phyloP scores from a whole-genome alignment of 2,329 filamentous ascomycete species.

The Lasiodiplodia sp. region DNA sequence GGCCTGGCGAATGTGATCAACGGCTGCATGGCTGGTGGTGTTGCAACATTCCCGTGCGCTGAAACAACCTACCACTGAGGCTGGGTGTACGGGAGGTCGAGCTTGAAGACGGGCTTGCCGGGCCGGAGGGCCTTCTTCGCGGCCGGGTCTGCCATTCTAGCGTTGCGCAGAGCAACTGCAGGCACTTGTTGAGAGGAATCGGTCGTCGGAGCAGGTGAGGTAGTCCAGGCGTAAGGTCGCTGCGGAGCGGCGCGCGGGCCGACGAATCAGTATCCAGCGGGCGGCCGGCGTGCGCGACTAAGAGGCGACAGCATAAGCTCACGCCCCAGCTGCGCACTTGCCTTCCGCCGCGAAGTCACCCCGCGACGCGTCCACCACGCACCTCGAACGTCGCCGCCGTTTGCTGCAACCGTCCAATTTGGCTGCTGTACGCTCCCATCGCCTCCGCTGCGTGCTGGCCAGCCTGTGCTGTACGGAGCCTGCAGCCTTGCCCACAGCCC shows the following conservation, averaged over 20 bases:
- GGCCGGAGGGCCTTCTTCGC: constrained; percentile 36
- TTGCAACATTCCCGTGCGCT: constrained; percentile 22
- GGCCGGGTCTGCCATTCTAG: constrained; percentile 1
- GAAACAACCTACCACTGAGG: constrained; percentile 62
- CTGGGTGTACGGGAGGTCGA: constrained; percentile 70
- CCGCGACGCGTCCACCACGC: constrained; percentile 21
- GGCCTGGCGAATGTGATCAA: constrained; percentile 60
- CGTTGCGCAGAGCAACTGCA: not conserved
- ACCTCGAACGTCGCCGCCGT: constrained; percentile 7
- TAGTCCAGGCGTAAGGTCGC: not conserved
- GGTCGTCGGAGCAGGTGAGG: not conserved
- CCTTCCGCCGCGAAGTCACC: constrained; percentile 21
- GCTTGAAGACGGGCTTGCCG: constrained; percentile 59
- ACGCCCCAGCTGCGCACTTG: constrained; percentile 26
- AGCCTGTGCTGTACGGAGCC: constrained; percentile 1
- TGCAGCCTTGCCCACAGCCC: constrained; percentile 10
- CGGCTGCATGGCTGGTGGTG: constrained; percentile 12
- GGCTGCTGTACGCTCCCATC: constrained; percentile 8
- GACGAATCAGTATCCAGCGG: constrained; percentile 2
- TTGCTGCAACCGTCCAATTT: constrained; percentile 19
- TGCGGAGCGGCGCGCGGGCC: constrained; percentile 8
- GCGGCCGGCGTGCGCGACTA: not conserved
- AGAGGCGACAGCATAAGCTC: constrained; percentile 11
- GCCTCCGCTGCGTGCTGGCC: constrained; percentile 19
- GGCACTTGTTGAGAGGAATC: constrained; percentile 6